A percentile compares a stretch with the other conserved stretches of the same genome.
Evolutionary conservation across 2,329 filamentous ascomycete genomes (phyloP).

Genomic region (Sclerotinia nivalis): DNA sequence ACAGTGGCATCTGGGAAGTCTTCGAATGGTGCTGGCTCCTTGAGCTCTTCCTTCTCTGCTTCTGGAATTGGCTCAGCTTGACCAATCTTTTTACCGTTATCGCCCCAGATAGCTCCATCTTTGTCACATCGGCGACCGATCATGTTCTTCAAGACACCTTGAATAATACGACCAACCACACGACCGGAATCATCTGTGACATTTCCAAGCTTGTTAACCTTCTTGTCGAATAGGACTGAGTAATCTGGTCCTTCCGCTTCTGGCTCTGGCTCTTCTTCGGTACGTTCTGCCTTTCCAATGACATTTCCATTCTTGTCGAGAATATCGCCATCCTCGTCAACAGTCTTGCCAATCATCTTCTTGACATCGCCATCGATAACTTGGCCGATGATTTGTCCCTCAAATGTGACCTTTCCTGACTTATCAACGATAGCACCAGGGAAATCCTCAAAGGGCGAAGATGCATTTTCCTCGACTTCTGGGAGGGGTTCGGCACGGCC

Average conservation of each 20-base stretch:
- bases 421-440: slow-evolving; percentile 54
- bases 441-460: slow-evolving; percentile 59
- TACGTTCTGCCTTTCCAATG: slow-evolving; percentile 43
- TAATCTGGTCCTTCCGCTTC: slow-evolving; percentile 45
- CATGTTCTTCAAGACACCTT: slow-evolving; percentile 64
- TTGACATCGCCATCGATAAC: slow-evolving; percentile 64
- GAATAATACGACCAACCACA: slow-evolving; percentile 61
- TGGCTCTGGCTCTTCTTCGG: slow-evolving; percentile 37
- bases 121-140: slow-evolving; percentile 64
- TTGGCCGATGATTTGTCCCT: slow-evolving; percentile 56
- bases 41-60: slow-evolving; percentile 51
- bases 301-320: slow-evolving; percentile 71
- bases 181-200: slow-evolving; percentile 55
- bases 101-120: slow-evolving; percentile 70
- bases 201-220: slow-evolving; percentile 61
- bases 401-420: slow-evolving; percentile 53
- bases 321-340: slow-evolving; percentile 82
- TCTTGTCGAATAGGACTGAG: slow-evolving; percentile 53
- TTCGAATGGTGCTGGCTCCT: slow-evolving; percentile 54
- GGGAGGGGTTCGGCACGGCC: slow-evolving; percentile 67
- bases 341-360: slow-evolving; percentile 63
- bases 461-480: slow-evolving; percentile 50
- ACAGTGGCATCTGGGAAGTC: slow-evolving; percentile 57
- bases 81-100: slow-evolving; percentile 67
- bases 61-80: slow-evolving; percentile 64